Percentiles rank a stretch among this genome's conserved stretches.
Evolutionary conservation across 2,329 filamentous ascomycete genomes (phyloP).

Genomic region (Monosporascus sp.): DNA sequence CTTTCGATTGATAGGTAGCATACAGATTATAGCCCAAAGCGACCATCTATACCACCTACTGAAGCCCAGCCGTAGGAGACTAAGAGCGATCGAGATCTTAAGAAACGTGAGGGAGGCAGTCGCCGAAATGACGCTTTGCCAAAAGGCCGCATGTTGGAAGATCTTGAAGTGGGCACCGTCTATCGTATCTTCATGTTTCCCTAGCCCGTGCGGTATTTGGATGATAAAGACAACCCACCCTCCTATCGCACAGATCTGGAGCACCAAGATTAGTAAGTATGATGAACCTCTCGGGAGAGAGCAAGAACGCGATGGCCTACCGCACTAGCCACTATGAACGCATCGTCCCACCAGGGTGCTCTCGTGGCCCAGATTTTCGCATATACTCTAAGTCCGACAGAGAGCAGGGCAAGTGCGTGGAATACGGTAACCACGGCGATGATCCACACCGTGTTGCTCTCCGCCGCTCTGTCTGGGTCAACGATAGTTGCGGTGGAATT

Average conservation of each 20-base stretch:
- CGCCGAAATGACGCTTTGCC: conserved; percentile 42
- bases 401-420: neutral
- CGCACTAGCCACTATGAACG: conserved; percentile 20
- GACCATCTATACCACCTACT: conserved; percentile 6
- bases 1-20: neutral
- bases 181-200: conserved; percentile 37
- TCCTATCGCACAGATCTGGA: conserved; percentile 22
- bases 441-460: neutral
- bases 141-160: conserved; percentile 37
- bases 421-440: neutral
- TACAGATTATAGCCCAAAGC: conserved; percentile 12
- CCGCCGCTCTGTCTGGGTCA: neutral
- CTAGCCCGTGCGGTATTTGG: conserved; percentile 40
- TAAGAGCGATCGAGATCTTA: conserved; percentile 41
- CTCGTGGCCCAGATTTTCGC: neutral
- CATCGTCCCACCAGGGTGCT: conserved; percentile 23
- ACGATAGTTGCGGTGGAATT: neutral
- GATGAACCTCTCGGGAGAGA: neutral
- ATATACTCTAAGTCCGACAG: neutral
- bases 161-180: conserved; percentile 23
- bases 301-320: conserved; percentile 8
- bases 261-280: neutral
- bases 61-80: conserved; percentile 33
- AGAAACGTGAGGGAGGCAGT: conserved; percentile 33
- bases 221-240: conserved; percentile 33